phyloP scores from a whole-genome alignment of 176 grass and related monocot species.

The Thalia dealbata region DNA sequence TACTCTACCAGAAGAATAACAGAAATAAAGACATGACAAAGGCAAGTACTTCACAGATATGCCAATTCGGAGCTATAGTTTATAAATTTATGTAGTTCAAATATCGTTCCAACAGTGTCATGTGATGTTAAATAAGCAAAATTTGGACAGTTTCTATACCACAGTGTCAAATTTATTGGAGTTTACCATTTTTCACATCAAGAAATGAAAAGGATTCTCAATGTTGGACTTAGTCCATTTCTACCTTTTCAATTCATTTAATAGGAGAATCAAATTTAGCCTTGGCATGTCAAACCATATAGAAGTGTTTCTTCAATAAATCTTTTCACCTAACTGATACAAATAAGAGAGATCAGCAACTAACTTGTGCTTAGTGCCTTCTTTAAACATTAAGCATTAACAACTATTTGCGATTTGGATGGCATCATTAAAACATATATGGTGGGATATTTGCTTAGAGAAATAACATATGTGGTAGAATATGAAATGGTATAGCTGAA shows the following conservation, averaged over 20 bases:
- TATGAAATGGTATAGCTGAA: background rate
- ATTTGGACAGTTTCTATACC: background rate
- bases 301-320: background rate
- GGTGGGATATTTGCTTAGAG: too few species aligned
- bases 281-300: too few species aligned
- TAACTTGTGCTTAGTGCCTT: background rate
- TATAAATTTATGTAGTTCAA: background rate
- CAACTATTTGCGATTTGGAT: background rate
- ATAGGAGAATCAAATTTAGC: background rate
- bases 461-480: too few species aligned
- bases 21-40: background rate
- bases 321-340: background rate
- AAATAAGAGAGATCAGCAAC: background rate
- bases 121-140: conserved; percentile 1
- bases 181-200: background rate
- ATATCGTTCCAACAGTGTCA: background rate
- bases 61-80: background rate
- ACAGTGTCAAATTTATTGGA: background rate
- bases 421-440: background rate
- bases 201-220: background rate
- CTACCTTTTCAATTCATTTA: background rate
- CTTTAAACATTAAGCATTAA: background rate
- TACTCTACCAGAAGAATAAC: background rate
- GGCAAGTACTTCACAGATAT: background rate
- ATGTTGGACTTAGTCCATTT: background rate